Percentiles rank a stretch among this genome's conserved stretches.
Conservation (phyloP, 179 eudicot species). For the Beta corolliflora region DNA sequence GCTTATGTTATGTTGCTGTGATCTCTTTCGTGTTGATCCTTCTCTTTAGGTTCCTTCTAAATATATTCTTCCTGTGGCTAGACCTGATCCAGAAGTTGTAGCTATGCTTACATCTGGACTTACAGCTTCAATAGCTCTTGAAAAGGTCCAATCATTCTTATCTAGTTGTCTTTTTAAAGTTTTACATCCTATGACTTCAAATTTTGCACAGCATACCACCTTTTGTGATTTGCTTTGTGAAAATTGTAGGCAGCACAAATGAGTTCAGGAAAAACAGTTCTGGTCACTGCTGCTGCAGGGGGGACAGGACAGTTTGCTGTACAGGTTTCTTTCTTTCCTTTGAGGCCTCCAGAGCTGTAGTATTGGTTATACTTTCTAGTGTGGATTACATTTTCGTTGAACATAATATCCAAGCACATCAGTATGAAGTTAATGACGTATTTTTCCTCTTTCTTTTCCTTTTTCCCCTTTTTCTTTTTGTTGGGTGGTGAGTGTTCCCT, state of each 20-base stretch:
- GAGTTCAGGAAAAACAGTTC: constrained; percentile 79
- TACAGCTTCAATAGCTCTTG: constrained; percentile 95
- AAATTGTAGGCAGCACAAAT: constrained; percentile 75
- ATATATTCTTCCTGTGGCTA: constrained; percentile 87
- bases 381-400: background rate
- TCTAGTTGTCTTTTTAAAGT: constrained; percentile 4
- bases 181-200: background rate
- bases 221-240: constrained; percentile 14
- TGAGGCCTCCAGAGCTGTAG: background rate
- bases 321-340: constrained; percentile 55
- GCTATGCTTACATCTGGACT: constrained; percentile 99
- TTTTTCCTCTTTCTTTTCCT: background rate
- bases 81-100: constrained; percentile 96
- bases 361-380: constrained; percentile 8
- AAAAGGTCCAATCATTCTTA: constrained; percentile 53
- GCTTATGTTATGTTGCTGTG: background rate
- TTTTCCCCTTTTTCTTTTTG: background rate
- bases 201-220: background rate
- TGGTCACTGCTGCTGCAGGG: constrained; percentile 99
- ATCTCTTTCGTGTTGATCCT: background rate
- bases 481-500: background rate
- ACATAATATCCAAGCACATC: constrained; percentile 11
- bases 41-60: constrained; percentile 71
- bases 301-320: constrained; percentile 99
- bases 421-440: background rate